Conservation (phyloP, 2,329 filamentous ascomycete species). For the Fusarium domesticum region DNA sequence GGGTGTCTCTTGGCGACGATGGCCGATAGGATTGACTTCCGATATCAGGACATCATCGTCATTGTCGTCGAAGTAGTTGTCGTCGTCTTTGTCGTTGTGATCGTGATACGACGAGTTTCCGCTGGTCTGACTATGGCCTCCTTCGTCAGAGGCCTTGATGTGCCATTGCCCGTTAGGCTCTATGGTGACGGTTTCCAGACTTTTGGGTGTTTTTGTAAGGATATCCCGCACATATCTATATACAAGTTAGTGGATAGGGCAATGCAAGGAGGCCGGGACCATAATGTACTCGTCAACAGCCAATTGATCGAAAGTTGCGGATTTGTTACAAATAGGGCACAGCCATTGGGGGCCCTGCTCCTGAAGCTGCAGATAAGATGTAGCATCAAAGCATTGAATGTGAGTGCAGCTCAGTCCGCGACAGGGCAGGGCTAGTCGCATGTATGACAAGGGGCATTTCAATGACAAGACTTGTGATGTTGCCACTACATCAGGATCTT, state of each 20-base stretch:
- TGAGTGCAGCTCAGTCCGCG: constrained; percentile 79
- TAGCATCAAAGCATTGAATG: constrained; percentile 92
- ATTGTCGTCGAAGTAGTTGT: constrained; percentile 41
- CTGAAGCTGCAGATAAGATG: constrained; percentile 87
- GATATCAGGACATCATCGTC: constrained; percentile 53
- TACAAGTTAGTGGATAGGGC: constrained; percentile 10
- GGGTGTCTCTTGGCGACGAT: constrained; percentile 38
- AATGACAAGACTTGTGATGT: constrained; percentile 86
- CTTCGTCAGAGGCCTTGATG: constrained; percentile 37
- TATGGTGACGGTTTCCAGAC: constrained; percentile 81
- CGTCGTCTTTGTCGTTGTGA: constrained; percentile 45
- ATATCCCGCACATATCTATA: constrained; percentile 83
- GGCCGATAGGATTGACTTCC: constrained; percentile 38
- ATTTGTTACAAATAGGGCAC: constrained; percentile 91
- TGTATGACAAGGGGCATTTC: constrained; percentile 87
- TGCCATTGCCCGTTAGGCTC: constrained; percentile 82
- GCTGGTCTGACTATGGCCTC: constrained; percentile 27
- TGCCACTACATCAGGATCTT: constrained; percentile 84
- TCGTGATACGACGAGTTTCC: constrained; percentile 26
- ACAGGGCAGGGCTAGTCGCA: constrained; percentile 76
- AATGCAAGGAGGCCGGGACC: background rate
- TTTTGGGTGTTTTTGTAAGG: constrained; percentile 65
- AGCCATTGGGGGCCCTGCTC: constrained; percentile 95
- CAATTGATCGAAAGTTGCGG: constrained; percentile 74
- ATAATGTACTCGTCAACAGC: constrained; percentile 77